Conservation (phyloP, 2,329 filamentous ascomycete species). For the Fusarium annulatum region DNA sequence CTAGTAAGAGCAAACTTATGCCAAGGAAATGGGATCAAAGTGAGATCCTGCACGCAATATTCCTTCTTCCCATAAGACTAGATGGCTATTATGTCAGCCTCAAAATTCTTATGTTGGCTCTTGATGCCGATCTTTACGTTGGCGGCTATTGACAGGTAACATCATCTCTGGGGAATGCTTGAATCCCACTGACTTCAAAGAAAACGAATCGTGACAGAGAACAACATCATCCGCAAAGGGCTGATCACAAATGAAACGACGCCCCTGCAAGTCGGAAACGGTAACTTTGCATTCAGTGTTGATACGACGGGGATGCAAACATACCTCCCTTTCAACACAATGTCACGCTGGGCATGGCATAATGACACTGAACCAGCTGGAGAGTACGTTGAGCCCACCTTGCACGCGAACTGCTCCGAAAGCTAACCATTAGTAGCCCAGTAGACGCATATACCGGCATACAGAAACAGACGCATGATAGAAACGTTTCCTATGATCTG, state of each 20-base stretch:
- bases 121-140: not conserved
- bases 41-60: too few relatives aligned
- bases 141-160: conserved; percentile 13
- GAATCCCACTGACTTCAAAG: conserved; percentile 1
- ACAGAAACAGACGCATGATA: conserved; percentile 49
- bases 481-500: conserved; percentile 53
- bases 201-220: conserved; percentile 33
- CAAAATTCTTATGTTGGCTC: not conserved
- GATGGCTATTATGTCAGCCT: not conserved
- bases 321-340: conserved; percentile 58
- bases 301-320: conserved; percentile 59
- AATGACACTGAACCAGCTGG: conserved; percentile 59
- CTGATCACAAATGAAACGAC: conserved; percentile 53
- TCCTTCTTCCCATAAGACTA: not conserved
- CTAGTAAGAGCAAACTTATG: not conserved
- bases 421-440: not conserved
- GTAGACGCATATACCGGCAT: conserved; percentile 49
- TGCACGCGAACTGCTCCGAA: accelerated
- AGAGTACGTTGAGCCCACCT: not conserved
- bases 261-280: conserved; percentile 63
- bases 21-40: too few relatives aligned
- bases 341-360: conserved; percentile 63
- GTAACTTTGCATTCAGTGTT: conserved; percentile 61
- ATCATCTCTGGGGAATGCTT: not conserved
- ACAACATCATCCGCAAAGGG: conserved; percentile 40